Conservation (phyloP, 2,329 filamentous ascomycete species). For the Fusarium paranaense region DNA sequence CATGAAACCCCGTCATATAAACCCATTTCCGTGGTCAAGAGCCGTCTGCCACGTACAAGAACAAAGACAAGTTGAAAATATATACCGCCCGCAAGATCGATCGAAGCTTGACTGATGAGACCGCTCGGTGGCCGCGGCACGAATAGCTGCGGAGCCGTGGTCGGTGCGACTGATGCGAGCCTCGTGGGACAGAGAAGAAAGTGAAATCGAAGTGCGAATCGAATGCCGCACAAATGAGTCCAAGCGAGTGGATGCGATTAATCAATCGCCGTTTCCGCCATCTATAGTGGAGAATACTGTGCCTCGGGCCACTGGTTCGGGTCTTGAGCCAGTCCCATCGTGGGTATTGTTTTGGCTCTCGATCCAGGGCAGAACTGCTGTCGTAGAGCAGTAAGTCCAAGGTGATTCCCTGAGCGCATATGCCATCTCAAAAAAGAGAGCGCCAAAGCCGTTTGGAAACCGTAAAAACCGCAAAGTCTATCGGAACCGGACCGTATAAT, state of each 20-base stretch:
- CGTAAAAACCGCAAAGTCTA: conserved; percentile 42
- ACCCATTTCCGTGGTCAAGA: conserved; percentile 45
- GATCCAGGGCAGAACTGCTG: background rate
- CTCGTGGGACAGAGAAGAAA: conserved; percentile 20
- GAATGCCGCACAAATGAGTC: conserved; percentile 30
- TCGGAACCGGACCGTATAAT: conserved; percentile 42
- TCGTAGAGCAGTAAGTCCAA: background rate
- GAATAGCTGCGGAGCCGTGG: background rate
- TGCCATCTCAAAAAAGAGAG: conserved; percentile 7
- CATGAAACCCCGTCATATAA: conserved; percentile 51
- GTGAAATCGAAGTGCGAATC: background rate
- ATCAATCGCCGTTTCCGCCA: conserved; percentile 11
- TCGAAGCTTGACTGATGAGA: conserved; percentile 16
- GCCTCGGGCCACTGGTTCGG: conserved; percentile 6
- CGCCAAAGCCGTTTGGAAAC: conserved; percentile 25
- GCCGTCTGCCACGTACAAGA: conserved; percentile 37
- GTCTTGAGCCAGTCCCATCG: background rate
- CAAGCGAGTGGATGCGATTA: conserved; percentile 22
- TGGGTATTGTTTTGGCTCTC: background rate
- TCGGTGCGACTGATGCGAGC: conserved; percentile 4
- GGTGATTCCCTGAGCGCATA: background rate
- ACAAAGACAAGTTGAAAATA: conserved; percentile 40
- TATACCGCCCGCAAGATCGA: conserved; percentile 47
- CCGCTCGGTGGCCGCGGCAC: background rate
- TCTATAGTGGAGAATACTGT: conserved; percentile 21